Conservation (phyloP, 225 moss, liverwort and hornwort genomes). For the Pleurozium schreberi region DNA sequence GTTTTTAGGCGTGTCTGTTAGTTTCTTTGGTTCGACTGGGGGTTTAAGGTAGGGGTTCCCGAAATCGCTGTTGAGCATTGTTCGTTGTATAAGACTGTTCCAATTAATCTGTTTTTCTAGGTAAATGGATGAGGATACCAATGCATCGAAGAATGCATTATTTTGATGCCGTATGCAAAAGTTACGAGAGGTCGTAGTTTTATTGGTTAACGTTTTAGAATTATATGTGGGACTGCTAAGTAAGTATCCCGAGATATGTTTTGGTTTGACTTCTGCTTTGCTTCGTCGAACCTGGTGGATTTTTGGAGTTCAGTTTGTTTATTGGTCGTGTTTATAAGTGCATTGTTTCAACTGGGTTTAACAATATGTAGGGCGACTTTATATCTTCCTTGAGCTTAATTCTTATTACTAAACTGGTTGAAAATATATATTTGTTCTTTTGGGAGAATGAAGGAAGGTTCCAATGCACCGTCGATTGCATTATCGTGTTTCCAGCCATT, state of each 20-base stretch:
- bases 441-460: background rate
- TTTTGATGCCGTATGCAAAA: background rate
- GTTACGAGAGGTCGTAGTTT: background rate
- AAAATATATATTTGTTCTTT: too few relatives aligned
- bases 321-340: background rate
- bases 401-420: background rate
- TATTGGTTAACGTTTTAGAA: background rate
- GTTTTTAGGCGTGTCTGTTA: background rate
- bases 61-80: background rate
- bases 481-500: background rate
- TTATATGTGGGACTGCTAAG: background rate
- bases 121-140: background rate
- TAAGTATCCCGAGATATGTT: background rate
- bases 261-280: background rate
- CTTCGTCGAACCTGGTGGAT: background rate
- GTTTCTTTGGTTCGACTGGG: background rate
- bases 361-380: too few relatives aligned
- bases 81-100: background rate
- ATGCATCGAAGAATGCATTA: background rate
- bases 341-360: background rate
- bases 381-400: background rate
- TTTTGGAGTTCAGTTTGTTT: background rate
- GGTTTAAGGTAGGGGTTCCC: background rate
- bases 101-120: too few relatives aligned
- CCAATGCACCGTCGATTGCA: too few relatives aligned